A percentile compares a stretch with the other conserved stretches of the same genome.
These are phyloP conservation scores for Talaromyces sp. DNA, from an alignment of 2,329 filamentous ascomycete genomes.

Conservation along the genomic window DNA sequence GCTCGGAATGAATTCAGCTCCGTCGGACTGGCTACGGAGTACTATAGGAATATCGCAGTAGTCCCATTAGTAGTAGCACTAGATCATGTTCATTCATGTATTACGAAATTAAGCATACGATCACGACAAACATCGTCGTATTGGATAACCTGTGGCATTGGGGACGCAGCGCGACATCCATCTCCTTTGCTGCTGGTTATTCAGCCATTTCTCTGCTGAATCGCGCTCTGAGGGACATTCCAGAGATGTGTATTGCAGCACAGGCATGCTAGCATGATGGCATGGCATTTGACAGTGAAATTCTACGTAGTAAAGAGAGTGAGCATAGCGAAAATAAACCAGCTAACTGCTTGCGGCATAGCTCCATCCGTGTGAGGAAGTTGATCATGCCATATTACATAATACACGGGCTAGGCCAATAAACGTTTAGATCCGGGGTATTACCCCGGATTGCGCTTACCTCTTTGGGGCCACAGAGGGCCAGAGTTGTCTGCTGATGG, in stretches of 20 bases:
- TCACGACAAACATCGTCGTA: background rate
- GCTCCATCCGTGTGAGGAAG: background rate
- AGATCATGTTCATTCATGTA: too few relatives aligned
- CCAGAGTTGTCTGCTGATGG: constrained; percentile 3
- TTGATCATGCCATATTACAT: constrained; percentile 1
- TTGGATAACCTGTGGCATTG: background rate
- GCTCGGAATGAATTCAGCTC: background rate
- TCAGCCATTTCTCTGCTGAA: background rate
- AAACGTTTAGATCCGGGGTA: constrained; percentile 6
- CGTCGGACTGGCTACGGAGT: background rate
- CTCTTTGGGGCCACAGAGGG: background rate
- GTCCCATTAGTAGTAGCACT: too few relatives aligned
- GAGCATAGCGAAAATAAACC: background rate
- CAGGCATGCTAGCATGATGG: background rate
- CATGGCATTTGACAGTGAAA: too few relatives aligned
- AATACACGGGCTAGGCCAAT: constrained; percentile 2
- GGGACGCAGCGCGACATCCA: background rate
- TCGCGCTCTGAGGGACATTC: background rate
- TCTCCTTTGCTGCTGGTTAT: too few relatives aligned
- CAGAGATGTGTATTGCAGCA: background rate
- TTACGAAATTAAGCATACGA: background rate
- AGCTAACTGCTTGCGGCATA: background rate
- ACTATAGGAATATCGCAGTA: background rate
- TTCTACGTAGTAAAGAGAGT: background rate
- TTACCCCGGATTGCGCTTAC: constrained; percentile 10